Conservation (phyloP, 2,329 filamentous ascomycete species). For the Ophiostoma sp. region DNA sequence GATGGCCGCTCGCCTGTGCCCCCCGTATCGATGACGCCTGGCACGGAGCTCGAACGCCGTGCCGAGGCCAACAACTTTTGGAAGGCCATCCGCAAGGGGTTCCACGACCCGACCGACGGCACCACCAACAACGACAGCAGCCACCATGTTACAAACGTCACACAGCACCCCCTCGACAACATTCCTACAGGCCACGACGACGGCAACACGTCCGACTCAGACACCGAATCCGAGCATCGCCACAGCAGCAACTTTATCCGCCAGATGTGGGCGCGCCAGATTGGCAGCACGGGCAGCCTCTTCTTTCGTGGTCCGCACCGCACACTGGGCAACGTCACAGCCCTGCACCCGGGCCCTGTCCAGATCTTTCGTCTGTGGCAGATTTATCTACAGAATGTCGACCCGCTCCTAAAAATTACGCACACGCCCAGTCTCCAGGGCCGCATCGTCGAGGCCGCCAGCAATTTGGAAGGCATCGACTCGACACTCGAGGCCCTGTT, state of each 20-base stretch:
- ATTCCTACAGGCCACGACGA: background rate
- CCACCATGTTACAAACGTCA: background rate
- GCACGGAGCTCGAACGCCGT: background rate
- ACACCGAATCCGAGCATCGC: constrained; percentile 32
- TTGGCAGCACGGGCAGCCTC: constrained; percentile 41
- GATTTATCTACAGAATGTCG: constrained; percentile 57
- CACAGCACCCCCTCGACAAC: background rate
- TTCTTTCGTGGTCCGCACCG: constrained; percentile 54
- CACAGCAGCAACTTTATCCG: constrained; percentile 27
- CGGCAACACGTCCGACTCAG: background rate
- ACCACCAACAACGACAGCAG: background rate
- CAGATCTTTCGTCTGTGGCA: constrained; percentile 57
- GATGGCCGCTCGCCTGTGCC: background rate
- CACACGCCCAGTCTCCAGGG: constrained; percentile 57
- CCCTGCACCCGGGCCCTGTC: constrained; percentile 50
- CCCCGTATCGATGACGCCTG: background rate
- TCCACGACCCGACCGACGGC: background rate
- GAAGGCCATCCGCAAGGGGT: constrained; percentile 10
- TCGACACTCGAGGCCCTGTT: constrained; percentile 54
- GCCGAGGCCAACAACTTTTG: constrained; percentile 10
- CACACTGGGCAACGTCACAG: constrained; percentile 45
- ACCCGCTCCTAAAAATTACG: constrained; percentile 60
- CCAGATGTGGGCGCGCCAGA: constrained; percentile 4
- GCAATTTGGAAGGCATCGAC: constrained; percentile 43
- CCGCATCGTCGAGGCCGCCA: constrained; percentile 52